Conservation (phyloP, 2,329 filamentous ascomycete species). For the Alternaria consortialis region DNA sequence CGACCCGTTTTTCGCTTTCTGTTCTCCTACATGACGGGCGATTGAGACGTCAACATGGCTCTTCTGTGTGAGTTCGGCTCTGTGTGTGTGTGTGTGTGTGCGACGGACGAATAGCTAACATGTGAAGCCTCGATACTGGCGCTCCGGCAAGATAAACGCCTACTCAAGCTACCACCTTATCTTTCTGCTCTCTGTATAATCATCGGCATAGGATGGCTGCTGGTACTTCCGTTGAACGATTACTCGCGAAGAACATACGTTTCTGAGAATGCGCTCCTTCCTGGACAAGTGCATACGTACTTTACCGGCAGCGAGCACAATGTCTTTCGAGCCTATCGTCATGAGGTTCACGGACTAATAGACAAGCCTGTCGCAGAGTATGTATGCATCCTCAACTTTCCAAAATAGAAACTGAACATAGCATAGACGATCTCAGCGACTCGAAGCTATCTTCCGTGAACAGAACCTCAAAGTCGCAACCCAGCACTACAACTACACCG, state of each 20-base stretch:
- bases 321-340: slow-evolving; percentile 87
- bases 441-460: slow-evolving; percentile 78
- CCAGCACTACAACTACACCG: slow-evolving; percentile 86
- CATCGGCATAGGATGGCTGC: slow-evolving; percentile 87
- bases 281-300: slow-evolving; percentile 97
- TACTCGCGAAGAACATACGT: slow-evolving; percentile 95
- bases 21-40: slow-evolving; percentile 6
- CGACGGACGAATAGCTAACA: slow-evolving; percentile 22
- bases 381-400: slow-evolving; percentile 7
- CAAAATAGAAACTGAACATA: slow-evolving; percentile 29
- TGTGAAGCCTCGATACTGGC: slow-evolving; percentile 65
- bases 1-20: slow-evolving; percentile 13
- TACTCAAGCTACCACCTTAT: slow-evolving; percentile 86
- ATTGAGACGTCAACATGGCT: slow-evolving; percentile 41
- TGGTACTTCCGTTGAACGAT: slow-evolving; percentile 86
- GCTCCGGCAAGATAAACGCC: slow-evolving; percentile 80
- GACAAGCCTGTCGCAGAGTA: slow-evolving; percentile 52
- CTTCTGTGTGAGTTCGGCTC: slow-evolving; percentile 42
- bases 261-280: slow-evolving; percentile 94
- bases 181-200: slow-evolving; percentile 85
- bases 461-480: slow-evolving; percentile 86
- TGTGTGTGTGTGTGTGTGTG: not conserved
- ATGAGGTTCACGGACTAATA: slow-evolving; percentile 76
- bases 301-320: slow-evolving; percentile 97
- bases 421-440: slow-evolving; percentile 68